These are phyloP conservation scores for Umbelopsis sp. DNA, from an alignment of 192 early-diverging fungal genomes.

Conservation along the genomic window DNA sequence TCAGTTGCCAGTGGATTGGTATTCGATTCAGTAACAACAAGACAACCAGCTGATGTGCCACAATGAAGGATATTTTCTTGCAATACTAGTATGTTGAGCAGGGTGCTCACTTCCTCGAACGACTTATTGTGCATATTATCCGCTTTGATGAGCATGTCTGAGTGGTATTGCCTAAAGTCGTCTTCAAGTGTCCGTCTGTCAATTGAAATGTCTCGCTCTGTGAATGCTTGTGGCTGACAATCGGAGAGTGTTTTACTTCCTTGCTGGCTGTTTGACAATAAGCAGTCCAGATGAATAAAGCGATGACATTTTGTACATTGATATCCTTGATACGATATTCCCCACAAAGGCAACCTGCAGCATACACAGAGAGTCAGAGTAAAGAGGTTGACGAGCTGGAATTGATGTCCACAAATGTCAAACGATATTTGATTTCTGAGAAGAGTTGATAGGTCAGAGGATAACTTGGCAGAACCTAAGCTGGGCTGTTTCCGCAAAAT, in stretches of 20 bases:
- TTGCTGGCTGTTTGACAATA: background rate
- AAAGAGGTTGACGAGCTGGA: conserved; percentile 56
- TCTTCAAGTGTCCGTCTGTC: conserved; percentile 30
- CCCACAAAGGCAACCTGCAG: conserved; percentile 58
- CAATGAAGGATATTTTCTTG: conserved; percentile 42
- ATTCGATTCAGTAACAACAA: conserved; percentile 24
- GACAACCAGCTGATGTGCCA: conserved; percentile 39
- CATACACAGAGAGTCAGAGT: conserved; percentile 52
- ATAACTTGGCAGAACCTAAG: background rate
- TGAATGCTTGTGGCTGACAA: conserved; percentile 13
- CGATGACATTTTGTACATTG: conserved; percentile 51
- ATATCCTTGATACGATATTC: conserved; percentile 55
- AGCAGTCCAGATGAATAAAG: conserved; percentile 49
- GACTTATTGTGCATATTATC: conserved; percentile 22
- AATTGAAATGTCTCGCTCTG: conserved; percentile 40
- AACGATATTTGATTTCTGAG: background rate
- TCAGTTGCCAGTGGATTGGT: background rate
- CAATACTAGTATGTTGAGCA: conserved; percentile 34
- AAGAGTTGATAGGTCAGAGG: background rate
- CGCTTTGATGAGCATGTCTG: conserved; percentile 25
- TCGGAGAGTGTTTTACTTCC: background rate
- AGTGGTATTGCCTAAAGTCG: conserved; percentile 38
- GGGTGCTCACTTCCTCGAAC: conserved; percentile 38
- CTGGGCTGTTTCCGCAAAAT: background rate
- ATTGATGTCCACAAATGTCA: conserved; percentile 41